A percentile compares a stretch with the other conserved stretches of the same genome.
Conservation (phyloP, 73 alveolate genomes). For the Paramecium tetraurelia region DNA sequence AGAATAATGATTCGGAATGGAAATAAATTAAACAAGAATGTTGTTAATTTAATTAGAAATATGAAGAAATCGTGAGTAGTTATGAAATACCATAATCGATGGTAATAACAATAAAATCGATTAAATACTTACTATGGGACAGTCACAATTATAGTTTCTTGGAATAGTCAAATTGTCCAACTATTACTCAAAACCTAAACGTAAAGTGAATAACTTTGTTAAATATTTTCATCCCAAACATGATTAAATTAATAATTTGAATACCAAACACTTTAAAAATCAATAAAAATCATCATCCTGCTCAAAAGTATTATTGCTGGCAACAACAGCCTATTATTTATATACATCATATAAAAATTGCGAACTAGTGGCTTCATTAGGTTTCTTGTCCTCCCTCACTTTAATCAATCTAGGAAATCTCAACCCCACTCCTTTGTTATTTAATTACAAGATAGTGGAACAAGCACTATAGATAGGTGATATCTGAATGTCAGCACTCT, state of each 20-base stretch:
- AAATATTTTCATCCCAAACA: not conserved
- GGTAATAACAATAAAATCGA: not conserved
- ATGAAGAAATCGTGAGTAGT: not conserved
- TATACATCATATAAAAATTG: conserved; percentile 93
- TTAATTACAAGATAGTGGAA: conserved; percentile 86
- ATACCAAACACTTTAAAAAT: not conserved
- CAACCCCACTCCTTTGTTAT: conserved; percentile 96
- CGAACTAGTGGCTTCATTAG: conserved; percentile 94
- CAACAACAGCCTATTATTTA: conserved; percentile 84
- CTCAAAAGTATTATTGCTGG: not conserved
- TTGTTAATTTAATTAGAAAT: not conserved
- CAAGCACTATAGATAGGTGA: conserved; percentile 96
- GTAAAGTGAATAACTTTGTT: not conserved
- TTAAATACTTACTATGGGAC: not conserved
- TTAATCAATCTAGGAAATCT: conserved; percentile 99
- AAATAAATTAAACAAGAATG: not conserved
- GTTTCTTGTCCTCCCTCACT: conserved; percentile 96
- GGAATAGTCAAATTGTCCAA: not conserved
- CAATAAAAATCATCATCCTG: conserved; percentile 1
- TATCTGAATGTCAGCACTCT: conserved; percentile 98
- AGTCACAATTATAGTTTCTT: not conserved
- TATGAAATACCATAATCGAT: not conserved
- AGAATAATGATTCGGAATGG: not conserved
- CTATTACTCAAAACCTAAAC: not conserved
- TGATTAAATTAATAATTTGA: not conserved